A percentile compares a stretch with the other conserved stretches of the same genome.
These are phyloP conservation scores for Thelephora terrestris DNA, from an alignment of 1,284 basidiomycete species.

Conservation along the genomic window DNA sequence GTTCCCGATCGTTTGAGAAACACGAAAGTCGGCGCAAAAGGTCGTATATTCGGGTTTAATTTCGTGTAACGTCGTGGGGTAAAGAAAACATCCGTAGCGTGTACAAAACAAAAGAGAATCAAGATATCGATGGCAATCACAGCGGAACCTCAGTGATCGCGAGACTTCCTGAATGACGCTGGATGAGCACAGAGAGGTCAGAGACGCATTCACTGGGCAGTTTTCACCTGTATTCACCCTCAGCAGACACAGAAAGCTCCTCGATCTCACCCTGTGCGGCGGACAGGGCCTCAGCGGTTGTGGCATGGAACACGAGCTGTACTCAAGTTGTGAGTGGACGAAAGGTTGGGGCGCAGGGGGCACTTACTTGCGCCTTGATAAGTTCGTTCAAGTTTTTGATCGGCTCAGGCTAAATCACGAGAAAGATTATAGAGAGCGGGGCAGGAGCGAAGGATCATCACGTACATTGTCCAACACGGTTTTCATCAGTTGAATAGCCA, in stretches of 20 bases:
- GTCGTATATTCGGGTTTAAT: too few species aligned
- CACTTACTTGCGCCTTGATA: slow-evolving; percentile 68
- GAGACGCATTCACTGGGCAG: neutral
- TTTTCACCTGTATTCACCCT: slow-evolving; percentile 79
- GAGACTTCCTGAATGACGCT: slow-evolving; percentile 51
- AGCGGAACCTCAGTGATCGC: slow-evolving; percentile 58
- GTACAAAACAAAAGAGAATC: slow-evolving; percentile 6
- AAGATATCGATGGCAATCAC: slow-evolving; percentile 7
- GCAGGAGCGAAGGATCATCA: slow-evolving; percentile 7
- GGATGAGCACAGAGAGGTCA: slow-evolving; percentile 1
- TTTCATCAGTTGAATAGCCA: slow-evolving; percentile 97
- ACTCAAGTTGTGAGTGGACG: neutral
- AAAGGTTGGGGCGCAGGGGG: neutral
- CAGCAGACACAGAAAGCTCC: slow-evolving; percentile 80
- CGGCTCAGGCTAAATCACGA: slow-evolving; percentile 70
- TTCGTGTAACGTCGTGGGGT: too few species aligned
- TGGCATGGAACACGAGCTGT: slow-evolving; percentile 75
- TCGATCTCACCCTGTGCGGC: slow-evolving; percentile 84
- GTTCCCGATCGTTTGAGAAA: too few species aligned
- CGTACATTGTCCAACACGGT: slow-evolving; percentile 90
- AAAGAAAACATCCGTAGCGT: too few species aligned
- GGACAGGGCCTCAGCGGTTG: slow-evolving; percentile 78
- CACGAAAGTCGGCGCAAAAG: too few species aligned
- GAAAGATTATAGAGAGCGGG: slow-evolving; percentile 3
- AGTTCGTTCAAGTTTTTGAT: slow-evolving; percentile 90